These are phyloP conservation scores for Ziziphus jujuba DNA, from an alignment of 306 rosid genomes.

Conservation along the genomic window DNA sequence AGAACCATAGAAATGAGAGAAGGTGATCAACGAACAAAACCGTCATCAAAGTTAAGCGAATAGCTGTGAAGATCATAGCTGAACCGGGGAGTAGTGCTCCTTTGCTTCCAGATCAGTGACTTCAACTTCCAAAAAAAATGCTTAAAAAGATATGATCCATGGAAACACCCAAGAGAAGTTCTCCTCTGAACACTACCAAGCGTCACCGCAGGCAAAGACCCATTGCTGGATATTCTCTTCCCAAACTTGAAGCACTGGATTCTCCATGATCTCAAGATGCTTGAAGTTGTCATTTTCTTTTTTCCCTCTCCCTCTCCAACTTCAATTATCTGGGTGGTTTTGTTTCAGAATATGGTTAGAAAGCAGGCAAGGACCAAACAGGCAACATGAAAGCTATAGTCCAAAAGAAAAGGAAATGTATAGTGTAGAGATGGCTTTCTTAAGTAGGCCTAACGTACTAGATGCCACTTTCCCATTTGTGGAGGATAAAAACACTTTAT, in stretches of 20 bases:
- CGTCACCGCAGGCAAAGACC: slow-evolving; percentile 50
- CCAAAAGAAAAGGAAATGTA: slow-evolving; percentile 24
- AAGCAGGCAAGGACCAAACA: too few relatives aligned
- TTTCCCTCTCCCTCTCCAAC: slow-evolving; percentile 3
- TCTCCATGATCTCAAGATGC: slow-evolving; percentile 36
- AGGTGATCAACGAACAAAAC: slow-evolving; percentile 23
- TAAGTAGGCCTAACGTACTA: slow-evolving; percentile 9
- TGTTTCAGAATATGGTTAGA: slow-evolving; percentile 5
- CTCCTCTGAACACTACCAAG: slow-evolving; percentile 41
- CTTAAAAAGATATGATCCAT: slow-evolving; percentile 36
- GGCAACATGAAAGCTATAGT: background rate
- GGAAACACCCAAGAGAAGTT: slow-evolving; percentile 26
- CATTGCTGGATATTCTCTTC: slow-evolving; percentile 38
- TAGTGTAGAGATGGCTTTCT: slow-evolving; percentile 15
- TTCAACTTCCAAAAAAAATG: slow-evolving; percentile 49
- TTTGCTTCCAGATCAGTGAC: slow-evolving; percentile 55
- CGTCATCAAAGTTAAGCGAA: slow-evolving; percentile 83
- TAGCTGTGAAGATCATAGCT: slow-evolving; percentile 85
- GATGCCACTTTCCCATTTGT: slow-evolving; percentile 35
- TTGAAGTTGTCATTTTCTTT: slow-evolving; percentile 45
- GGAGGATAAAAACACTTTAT: slow-evolving; percentile 40
- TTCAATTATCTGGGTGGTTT: slow-evolving; percentile 13
- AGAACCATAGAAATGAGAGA: slow-evolving; percentile 26
- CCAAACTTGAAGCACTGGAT: slow-evolving; percentile 41
- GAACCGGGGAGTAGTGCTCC: slow-evolving; percentile 30